Percentiles rank a stretch among this genome's conserved stretches.
Evolutionary conservation across 768 basidiomycete species (phyloP).

Genomic region (Leccinum arenicola): DNA sequence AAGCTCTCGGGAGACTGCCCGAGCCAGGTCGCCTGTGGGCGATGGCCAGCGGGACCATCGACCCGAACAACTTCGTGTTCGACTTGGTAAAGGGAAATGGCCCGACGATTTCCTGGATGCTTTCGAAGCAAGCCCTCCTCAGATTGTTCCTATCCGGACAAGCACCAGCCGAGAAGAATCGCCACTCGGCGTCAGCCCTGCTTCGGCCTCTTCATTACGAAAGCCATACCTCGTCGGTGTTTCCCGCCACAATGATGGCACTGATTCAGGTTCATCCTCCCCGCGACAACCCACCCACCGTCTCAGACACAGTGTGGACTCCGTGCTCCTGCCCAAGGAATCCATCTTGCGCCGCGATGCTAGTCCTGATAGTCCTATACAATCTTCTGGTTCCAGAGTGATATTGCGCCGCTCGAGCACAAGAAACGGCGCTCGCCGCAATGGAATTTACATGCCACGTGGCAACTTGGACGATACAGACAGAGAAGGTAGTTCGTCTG

Average conservation of each 20-base stretch:
- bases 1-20: slow-evolving; percentile 36
- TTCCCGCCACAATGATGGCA: slow-evolving; percentile 43
- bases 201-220: slow-evolving; percentile 47
- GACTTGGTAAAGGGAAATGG: slow-evolving; percentile 78
- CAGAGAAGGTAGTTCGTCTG: slow-evolving; percentile 35
- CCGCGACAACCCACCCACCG: slow-evolving; percentile 61
- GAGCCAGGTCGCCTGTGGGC: slow-evolving; percentile 16
- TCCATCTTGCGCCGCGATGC: slow-evolving; percentile 46
- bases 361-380: slow-evolving; percentile 53
- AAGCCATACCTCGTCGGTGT: slow-evolving; percentile 55
- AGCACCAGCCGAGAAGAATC: slow-evolving; percentile 22
- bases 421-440: slow-evolving; percentile 45
- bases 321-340: slow-evolving; percentile 49
- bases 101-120: slow-evolving; percentile 76
- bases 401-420: slow-evolving; percentile 59
- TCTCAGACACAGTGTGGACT: slow-evolving; percentile 61
- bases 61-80: slow-evolving; percentile 40
- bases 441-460: slow-evolving; percentile 46
- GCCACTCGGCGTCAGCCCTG: slow-evolving; percentile 26
- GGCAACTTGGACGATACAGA: slow-evolving; percentile 34
- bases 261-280: slow-evolving; percentile 37
- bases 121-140: slow-evolving; percentile 38
- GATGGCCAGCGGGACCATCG: slow-evolving; percentile 24
- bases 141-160: slow-evolving; percentile 28
- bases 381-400: slow-evolving; percentile 39